phyloP scores from a whole-genome alignment of 495 filamentous ascomycete genomes.

The Penicillium antarcticum region DNA sequence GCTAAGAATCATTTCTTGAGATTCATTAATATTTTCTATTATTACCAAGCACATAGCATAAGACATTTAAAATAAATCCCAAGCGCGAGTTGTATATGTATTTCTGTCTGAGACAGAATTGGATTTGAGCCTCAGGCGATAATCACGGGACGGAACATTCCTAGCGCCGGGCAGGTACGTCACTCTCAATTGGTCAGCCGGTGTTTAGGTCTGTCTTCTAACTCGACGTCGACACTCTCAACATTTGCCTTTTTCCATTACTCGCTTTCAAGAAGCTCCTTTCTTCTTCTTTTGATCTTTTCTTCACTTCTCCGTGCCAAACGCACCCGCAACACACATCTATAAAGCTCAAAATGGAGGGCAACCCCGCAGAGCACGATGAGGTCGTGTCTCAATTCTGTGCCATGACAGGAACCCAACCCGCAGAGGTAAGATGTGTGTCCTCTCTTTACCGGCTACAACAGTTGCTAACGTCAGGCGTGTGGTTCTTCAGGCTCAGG shows the following conservation, averaged over 20 bases:
- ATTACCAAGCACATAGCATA: no score
- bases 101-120: background rate
- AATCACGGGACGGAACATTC: conserved; percentile 26
- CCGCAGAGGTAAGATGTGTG: conserved; percentile 56
- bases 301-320: background rate
- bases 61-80: no score
- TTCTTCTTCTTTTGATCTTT: background rate
- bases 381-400: conserved; percentile 70
- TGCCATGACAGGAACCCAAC: conserved; percentile 61
- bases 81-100: background rate
- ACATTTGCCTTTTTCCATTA: background rate
- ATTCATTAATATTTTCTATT: no score
- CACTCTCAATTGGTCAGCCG: conserved; percentile 16
- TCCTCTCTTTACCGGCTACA: background rate
- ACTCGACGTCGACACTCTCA: conserved; percentile 13
- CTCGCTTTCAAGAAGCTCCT: background rate
- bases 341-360: conserved; percentile 44
- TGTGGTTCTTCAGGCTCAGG: conserved; percentile 53
- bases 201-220: conserved; percentile 17
- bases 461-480: background rate
- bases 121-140: background rate
- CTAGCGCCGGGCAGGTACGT: conserved; percentile 16
- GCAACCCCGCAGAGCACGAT: conserved; percentile 59
- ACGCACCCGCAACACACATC: background rate
- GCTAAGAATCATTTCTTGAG: no score